Evolutionary conservation across 2,329 filamentous ascomycete species (phyloP).

Genomic region (Ophiostoma fasciatum): DNA sequence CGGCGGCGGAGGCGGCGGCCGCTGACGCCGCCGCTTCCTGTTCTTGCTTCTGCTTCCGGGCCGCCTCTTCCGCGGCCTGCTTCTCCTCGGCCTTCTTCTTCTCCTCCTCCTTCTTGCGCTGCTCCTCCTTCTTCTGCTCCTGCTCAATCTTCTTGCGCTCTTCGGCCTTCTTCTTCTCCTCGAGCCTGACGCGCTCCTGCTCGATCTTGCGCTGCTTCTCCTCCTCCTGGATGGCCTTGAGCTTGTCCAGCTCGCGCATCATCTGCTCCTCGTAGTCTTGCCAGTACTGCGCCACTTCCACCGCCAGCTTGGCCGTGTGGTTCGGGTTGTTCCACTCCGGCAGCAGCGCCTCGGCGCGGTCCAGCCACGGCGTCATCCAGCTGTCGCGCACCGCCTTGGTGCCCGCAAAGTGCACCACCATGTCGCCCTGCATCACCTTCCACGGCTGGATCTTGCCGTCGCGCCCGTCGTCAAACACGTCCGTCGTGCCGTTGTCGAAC

Average conservation of each 20-base stretch:
- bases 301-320: constrained; percentile 7
- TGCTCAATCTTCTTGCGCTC: constrained; percentile 1
- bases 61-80: not conserved
- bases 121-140: constrained; percentile 7
- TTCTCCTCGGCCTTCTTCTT: not conserved
- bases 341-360: constrained; percentile 15
- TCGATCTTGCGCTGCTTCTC: constrained; percentile 1
- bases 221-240: constrained; percentile 1
- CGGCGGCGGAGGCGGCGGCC: too few relatives aligned
- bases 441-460: constrained; percentile 14
- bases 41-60: not conserved
- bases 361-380: constrained; percentile 19
- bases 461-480: constrained; percentile 16
- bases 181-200: constrained; percentile 3
- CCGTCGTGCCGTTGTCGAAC: constrained; percentile 17
- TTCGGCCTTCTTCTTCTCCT: constrained; percentile 7
- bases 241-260: not conserved
- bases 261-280: constrained; percentile 9
- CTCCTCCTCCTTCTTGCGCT: constrained; percentile 4
- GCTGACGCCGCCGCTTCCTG: not conserved
- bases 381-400: constrained; percentile 17
- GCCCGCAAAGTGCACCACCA: constrained; percentile 18
- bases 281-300: constrained; percentile 14
- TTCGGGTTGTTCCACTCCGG: constrained; percentile 18
- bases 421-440: constrained; percentile 19